Evolutionary conservation across 495 filamentous ascomycete species (phyloP).

Genomic region (Trichoderma orchidacearum): DNA sequence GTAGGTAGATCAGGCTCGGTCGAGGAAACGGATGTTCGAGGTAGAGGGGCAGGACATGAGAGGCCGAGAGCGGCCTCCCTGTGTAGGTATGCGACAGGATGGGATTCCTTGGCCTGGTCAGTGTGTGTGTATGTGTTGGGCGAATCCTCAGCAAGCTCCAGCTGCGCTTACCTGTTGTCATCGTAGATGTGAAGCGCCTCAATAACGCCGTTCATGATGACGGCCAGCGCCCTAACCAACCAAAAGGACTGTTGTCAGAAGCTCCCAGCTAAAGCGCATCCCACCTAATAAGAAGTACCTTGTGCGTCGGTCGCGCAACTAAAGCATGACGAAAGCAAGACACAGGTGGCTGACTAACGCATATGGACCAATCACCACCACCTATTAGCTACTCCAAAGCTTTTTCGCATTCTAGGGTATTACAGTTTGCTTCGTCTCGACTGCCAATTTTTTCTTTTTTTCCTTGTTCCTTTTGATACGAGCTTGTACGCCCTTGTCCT

Average conservation of each 20-base stretch:
- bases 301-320: constrained; percentile 6
- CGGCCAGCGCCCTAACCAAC: background rate
- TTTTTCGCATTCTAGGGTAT: no score
- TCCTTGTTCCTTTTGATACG: background rate
- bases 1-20: constrained; percentile 73
- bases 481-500: background rate
- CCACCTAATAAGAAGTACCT: constrained; percentile 2
- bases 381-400: background rate
- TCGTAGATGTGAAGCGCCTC: constrained; percentile 96
- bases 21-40: constrained; percentile 71
- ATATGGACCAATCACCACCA: background rate
- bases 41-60: constrained; percentile 70
- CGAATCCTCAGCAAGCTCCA: background rate
- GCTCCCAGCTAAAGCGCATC: background rate
- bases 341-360: background rate
- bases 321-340: constrained; percentile 2
- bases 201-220: constrained; percentile 66
- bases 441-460: background rate
- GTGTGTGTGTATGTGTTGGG: no score
- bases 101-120: constrained; percentile 12
- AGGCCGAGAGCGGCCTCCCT: constrained; percentile 64
- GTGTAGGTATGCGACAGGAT: constrained; percentile 45
- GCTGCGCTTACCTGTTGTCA: constrained; percentile 58
- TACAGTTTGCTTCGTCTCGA: no score
- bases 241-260: background rate